Conservation (phyloP, 495 filamentous ascomycete genomes). For the Penicillium odoratum region DNA sequence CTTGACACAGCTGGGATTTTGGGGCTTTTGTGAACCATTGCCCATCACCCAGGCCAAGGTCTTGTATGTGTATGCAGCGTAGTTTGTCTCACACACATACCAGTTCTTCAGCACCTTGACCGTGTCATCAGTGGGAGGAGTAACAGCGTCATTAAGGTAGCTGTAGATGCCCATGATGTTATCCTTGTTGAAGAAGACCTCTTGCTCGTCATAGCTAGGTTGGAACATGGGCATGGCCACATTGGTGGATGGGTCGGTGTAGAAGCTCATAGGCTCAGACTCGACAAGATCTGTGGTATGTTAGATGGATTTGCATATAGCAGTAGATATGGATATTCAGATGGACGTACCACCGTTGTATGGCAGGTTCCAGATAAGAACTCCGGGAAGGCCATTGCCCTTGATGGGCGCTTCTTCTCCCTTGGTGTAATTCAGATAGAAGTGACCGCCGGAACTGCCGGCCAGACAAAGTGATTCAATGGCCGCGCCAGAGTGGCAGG, state of each 20-base stretch:
- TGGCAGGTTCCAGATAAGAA: slow-evolving; percentile 17
- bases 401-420: slow-evolving; percentile 14
- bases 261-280: slow-evolving; percentile 40
- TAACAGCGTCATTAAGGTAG: slow-evolving; percentile 44
- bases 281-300: slow-evolving; percentile 11
- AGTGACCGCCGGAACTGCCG: slow-evolving; percentile 35
- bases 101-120: slow-evolving; percentile 40
- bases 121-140: slow-evolving; percentile 17
- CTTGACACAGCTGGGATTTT: slow-evolving; percentile 56
- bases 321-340: background rate
- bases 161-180: slow-evolving; percentile 42
- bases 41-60: slow-evolving; percentile 51
- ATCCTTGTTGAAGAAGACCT: slow-evolving; percentile 47
- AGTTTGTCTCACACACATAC: slow-evolving; percentile 54
- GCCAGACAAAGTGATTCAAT: slow-evolving; percentile 53
- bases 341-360: slow-evolving; percentile 1
- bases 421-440: slow-evolving; percentile 40
- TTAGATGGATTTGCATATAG: slow-evolving; percentile 4
- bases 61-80: slow-evolving; percentile 50
- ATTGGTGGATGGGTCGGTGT: slow-evolving; percentile 46
- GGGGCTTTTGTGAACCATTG: slow-evolving; percentile 32
- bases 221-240: slow-evolving; percentile 50
- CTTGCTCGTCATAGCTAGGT: slow-evolving; percentile 24
- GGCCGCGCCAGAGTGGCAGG: slow-evolving; percentile 59
- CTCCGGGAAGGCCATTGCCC: slow-evolving; percentile 4